These are phyloP conservation scores for Vitis hybrid DNA, from an alignment of 177 flowering plant species.

Conservation along the genomic window DNA sequence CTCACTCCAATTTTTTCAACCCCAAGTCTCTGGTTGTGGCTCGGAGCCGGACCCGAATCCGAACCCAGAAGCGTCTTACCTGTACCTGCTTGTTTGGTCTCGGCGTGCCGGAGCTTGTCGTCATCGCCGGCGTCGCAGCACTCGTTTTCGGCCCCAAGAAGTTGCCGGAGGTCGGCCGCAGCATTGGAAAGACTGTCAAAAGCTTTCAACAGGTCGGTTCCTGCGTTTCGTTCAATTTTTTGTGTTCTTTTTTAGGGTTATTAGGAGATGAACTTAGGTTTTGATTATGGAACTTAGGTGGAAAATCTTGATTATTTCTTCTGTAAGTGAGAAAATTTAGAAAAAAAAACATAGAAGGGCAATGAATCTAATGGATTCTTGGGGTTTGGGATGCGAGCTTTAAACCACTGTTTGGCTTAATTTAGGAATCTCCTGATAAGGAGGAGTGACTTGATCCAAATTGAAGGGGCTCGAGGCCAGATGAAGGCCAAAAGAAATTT, in stretches of 20 bases:
- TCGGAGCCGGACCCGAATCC: slow-evolving; percentile 13
- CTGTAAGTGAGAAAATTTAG: not conserved
- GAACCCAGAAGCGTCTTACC: slow-evolving; percentile 40
- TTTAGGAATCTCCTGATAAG: too few relatives aligned
- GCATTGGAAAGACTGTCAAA: slow-evolving; percentile 79
- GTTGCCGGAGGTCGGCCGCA: slow-evolving; percentile 75
- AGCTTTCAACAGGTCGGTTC: slow-evolving; percentile 79
- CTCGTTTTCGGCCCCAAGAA: slow-evolving; percentile 82
- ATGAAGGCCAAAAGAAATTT: too few relatives aligned
- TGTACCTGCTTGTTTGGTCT: slow-evolving; percentile 72
- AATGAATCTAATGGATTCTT: too few relatives aligned
- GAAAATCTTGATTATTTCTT: not conserved
- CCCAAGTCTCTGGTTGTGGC: slow-evolving; percentile 19
- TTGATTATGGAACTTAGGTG: not conserved
- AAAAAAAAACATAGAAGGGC: too few relatives aligned
- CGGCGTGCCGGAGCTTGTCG: slow-evolving; percentile 86
- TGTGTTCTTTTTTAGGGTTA: slow-evolving; percentile 9
- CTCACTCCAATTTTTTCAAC: slow-evolving; percentile 20
- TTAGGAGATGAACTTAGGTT: not conserved
- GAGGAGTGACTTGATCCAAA: too few relatives aligned
- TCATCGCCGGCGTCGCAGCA: slow-evolving; percentile 81
- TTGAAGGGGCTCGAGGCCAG: too few relatives aligned
- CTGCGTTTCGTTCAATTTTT: not conserved
- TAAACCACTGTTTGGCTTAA: too few relatives aligned
- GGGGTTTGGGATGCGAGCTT: too few relatives aligned